Conservation (phyloP, 805 yeast species). For the Starmerella potacharoeniae region DNA sequence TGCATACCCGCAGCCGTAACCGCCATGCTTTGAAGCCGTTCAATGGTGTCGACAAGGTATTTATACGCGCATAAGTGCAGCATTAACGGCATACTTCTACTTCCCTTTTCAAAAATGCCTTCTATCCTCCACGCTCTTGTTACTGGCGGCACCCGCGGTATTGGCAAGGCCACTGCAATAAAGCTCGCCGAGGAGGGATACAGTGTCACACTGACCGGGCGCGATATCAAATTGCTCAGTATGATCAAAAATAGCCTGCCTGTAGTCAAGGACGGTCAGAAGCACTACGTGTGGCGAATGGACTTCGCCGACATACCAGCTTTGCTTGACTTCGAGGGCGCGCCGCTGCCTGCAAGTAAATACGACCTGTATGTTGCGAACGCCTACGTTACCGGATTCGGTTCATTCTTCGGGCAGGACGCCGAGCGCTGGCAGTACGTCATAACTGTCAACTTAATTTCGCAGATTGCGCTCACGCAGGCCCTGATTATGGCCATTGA, state of each 20-base stretch:
- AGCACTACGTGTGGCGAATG: background rate
- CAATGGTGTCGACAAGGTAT: background rate
- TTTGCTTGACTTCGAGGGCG: background rate
- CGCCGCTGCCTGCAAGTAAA: background rate
- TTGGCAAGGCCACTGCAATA: conserved; percentile 47
- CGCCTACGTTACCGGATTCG: background rate
- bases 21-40: too few species aligned
- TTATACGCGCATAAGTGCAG: background rate
- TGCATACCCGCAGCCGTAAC: too few species aligned
- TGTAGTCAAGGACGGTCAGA: background rate
- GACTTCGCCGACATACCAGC: background rate
- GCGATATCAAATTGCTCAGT: conserved; percentile 29
- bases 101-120: too few species aligned
- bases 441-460: background rate
- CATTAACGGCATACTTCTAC: too few species aligned
- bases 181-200: conserved; percentile 42
- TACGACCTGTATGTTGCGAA: background rate
- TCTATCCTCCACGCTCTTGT: conserved; percentile 21
- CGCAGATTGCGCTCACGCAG: background rate
- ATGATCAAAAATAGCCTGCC: background rate
- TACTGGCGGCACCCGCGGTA: conserved; percentile 60
- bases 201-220: conserved; percentile 39
- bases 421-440: background rate
- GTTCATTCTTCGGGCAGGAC: background rate
- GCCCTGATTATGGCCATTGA: background rate